phyloP scores from a whole-genome alignment of 179 eudicot genomes.

The Silene coronaria region DNA sequence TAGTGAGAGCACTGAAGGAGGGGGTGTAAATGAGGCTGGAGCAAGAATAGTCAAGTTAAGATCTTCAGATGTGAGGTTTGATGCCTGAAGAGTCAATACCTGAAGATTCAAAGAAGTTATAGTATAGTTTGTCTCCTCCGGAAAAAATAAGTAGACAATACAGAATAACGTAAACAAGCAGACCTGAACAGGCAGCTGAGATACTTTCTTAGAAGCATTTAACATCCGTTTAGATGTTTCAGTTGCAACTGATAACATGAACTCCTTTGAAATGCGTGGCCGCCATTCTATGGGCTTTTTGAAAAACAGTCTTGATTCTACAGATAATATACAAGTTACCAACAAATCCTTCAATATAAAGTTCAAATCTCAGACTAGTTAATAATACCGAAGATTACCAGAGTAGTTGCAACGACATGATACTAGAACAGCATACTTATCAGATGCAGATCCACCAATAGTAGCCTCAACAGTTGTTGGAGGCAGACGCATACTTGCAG shows the following conservation, averaged over 20 bases:
- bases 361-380: slow-evolving; percentile 2
- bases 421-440: slow-evolving; percentile 75
- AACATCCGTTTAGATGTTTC: slow-evolving; percentile 65
- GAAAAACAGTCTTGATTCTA: slow-evolving; percentile 86
- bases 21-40: slow-evolving; percentile 75
- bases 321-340: slow-evolving; percentile 14
- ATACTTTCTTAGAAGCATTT: slow-evolving; percentile 49
- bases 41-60: slow-evolving; percentile 83
- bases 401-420: slow-evolving; percentile 64
- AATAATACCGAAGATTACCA: slow-evolving; percentile 11
- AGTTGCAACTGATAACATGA: slow-evolving; percentile 93
- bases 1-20: slow-evolving; percentile 74
- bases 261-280: slow-evolving; percentile 79
- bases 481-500: slow-evolving; percentile 38
- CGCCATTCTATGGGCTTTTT: slow-evolving; percentile 86
- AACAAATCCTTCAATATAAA: background rate
- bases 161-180: slow-evolving; percentile 8
- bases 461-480: slow-evolving; percentile 37
- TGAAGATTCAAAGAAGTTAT: slow-evolving; percentile 22
- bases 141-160: background rate
- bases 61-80: slow-evolving; percentile 86
- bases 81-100: slow-evolving; percentile 97
- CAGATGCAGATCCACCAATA: slow-evolving; percentile 36
- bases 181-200: slow-evolving; percentile 88
- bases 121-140: background rate